Percentiles rank a stretch among this genome's conserved stretches.
These are phyloP conservation scores for Ceratonia siliqua DNA, from an alignment of 306 rosid species.

Conservation along the genomic window DNA sequence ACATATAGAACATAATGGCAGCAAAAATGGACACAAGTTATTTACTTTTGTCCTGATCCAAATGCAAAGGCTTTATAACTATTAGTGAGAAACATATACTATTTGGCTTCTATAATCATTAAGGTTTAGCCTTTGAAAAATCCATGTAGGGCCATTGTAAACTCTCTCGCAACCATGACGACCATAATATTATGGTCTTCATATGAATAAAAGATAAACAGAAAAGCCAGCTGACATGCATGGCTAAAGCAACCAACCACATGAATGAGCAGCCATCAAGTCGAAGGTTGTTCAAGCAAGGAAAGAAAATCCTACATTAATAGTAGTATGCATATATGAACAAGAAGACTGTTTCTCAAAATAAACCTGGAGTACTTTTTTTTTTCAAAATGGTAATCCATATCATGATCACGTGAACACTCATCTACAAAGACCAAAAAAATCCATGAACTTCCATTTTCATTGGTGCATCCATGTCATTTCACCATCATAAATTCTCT, in stretches of 20 bases:
- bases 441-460: constrained; percentile 9
- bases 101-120: background rate
- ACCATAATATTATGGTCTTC: background rate
- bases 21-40: background rate
- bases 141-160: background rate
- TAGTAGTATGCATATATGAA: background rate
- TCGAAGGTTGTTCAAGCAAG: constrained; percentile 3
- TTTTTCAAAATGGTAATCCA: background rate
- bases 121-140: background rate
- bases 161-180: background rate
- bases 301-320: background rate
- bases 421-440: constrained; percentile 1
- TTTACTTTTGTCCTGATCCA: constrained; percentile 7
- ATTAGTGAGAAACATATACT: constrained; percentile 2
- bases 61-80: background rate
- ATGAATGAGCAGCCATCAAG: background rate
- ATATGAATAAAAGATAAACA: background rate
- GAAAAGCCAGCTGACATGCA: background rate
- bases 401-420: background rate
- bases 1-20: background rate
- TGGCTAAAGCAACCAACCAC: constrained; percentile 8
- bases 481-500: constrained; percentile 11
- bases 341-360: background rate
- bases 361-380: background rate
- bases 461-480: background rate